Evolutionary conservation across 768 basidiomycete genomes (phyloP).

Genomic region (Russula sp.): DNA sequence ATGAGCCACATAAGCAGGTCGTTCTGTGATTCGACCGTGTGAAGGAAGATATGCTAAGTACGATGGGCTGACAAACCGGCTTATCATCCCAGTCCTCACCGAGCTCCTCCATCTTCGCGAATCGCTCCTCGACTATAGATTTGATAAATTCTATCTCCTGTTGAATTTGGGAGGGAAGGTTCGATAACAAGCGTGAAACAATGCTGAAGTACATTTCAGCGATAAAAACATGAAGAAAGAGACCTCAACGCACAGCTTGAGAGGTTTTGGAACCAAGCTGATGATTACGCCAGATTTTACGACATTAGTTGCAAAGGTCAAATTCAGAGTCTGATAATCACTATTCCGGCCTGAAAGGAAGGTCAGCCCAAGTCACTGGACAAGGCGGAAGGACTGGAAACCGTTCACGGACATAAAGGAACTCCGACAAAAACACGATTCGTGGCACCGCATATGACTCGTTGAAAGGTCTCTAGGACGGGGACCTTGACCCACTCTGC

Average conservation of each 20-base stretch:
- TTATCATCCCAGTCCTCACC: slow-evolving; percentile 24
- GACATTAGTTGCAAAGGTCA: slow-evolving; percentile 30
- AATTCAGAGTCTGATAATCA: slow-evolving; percentile 27
- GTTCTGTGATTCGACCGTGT: slow-evolving; percentile 27
- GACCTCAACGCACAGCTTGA: slow-evolving; percentile 30
- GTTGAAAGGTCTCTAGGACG: slow-evolving; percentile 22
- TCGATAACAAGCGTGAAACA: slow-evolving; percentile 16
- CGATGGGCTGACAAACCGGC: slow-evolving; percentile 21
- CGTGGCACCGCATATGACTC: slow-evolving; percentile 26
- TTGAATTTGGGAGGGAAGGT: slow-evolving; percentile 12
- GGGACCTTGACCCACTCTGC: slow-evolving; percentile 25
- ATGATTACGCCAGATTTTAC: slow-evolving; percentile 26
- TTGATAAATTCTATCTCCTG: slow-evolving; percentile 9
- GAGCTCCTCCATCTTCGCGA: slow-evolving; percentile 17
- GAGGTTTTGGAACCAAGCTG: slow-evolving; percentile 28
- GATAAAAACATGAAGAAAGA: not conserved
- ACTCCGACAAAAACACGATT: slow-evolving; percentile 32
- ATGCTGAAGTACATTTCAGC: slow-evolving; percentile 11
- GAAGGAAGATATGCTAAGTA: not conserved
- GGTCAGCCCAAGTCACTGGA: not conserved
- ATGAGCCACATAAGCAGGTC: slow-evolving; percentile 43
- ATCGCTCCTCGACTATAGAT: slow-evolving; percentile 21
- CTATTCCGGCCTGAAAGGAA: slow-evolving; percentile 26
- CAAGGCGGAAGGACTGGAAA: not conserved
- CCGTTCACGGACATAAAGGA: slow-evolving; percentile 27